Conservation (phyloP, 495 filamentous ascomycete genomes). For the Tuber brumale region DNA sequence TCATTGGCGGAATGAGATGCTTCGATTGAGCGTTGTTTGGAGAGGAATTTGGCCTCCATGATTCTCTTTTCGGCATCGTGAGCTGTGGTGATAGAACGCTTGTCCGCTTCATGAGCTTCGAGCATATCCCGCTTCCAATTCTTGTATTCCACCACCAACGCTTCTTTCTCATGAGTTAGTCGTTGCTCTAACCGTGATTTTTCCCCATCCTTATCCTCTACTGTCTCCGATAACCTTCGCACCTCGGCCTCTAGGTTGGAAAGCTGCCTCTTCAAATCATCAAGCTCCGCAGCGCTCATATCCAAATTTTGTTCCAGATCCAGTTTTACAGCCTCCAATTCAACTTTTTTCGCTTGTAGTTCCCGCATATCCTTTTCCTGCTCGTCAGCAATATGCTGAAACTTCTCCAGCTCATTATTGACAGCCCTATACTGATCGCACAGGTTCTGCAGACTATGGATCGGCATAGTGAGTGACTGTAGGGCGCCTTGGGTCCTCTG, state of each 20-base stretch:
- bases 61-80: slow-evolving; percentile 30
- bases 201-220: slow-evolving; percentile 47
- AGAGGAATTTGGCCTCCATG: slow-evolving; percentile 34
- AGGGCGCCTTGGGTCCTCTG: slow-evolving; percentile 37
- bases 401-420: slow-evolving; percentile 32
- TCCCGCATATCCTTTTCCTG: slow-evolving; percentile 48
- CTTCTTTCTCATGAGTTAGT: slow-evolving; percentile 49
- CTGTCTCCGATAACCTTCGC: slow-evolving; percentile 52
- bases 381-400: slow-evolving; percentile 32
- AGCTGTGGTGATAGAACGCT: slow-evolving; percentile 20
- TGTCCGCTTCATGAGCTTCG: slow-evolving; percentile 31
- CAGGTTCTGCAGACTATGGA: slow-evolving; percentile 37
- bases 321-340: slow-evolving; percentile 50
- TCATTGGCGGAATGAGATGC: slow-evolving; percentile 31
- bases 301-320: slow-evolving; percentile 52
- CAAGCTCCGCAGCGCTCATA: slow-evolving; percentile 49
- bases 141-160: slow-evolving; percentile 46
- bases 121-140: slow-evolving; percentile 40
- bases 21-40: slow-evolving; percentile 30
- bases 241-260: slow-evolving; percentile 53
- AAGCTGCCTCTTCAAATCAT: slow-evolving; percentile 48
- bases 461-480: slow-evolving; percentile 31
- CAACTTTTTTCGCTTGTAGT: slow-evolving; percentile 50
- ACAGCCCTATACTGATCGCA: slow-evolving; percentile 39
- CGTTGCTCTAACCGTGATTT: slow-evolving; percentile 48